Conservation (phyloP, 164 flowering plant species). For the Magnolia changhungtana region DNA sequence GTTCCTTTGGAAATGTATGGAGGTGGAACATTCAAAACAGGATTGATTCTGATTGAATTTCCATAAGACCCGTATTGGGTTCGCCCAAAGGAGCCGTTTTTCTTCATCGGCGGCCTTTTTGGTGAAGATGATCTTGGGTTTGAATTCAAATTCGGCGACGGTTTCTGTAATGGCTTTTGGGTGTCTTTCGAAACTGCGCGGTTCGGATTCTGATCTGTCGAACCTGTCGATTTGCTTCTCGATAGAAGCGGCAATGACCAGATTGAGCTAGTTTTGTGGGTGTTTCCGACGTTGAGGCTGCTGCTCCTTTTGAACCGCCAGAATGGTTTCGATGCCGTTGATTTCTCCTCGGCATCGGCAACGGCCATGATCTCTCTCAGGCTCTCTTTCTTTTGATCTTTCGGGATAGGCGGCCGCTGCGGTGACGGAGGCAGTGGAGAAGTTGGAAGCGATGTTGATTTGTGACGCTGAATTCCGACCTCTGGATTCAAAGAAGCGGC, state of each 20-base stretch:
- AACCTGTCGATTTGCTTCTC: conserved; percentile 83
- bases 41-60: conserved; percentile 48
- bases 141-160: not conserved
- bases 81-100: conserved; percentile 19
- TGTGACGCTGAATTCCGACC: conserved; percentile 24
- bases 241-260: conserved; percentile 49
- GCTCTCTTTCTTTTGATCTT: conserved; percentile 40
- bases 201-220: conserved; percentile 31
- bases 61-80: conserved; percentile 31
- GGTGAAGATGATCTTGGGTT: not conserved
- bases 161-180: conserved; percentile 28
- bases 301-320: conserved; percentile 78
- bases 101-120: conserved; percentile 29
- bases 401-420: not conserved
- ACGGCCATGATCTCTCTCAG: conserved; percentile 52
- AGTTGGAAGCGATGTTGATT: conserved; percentile 5
- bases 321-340: conserved; percentile 36
- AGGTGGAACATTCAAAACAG: conserved; percentile 69
- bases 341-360: conserved; percentile 32
- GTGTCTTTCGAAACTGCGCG: conserved; percentile 25
- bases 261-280: conserved; percentile 32
- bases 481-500: not conserved
- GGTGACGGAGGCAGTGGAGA: conserved; percentile 5
- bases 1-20: conserved; percentile 55
- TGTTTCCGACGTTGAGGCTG: conserved; percentile 38